phyloP scores from a whole-genome alignment of 2,329 filamentous ascomycete genomes.

The Apiospora marii region DNA sequence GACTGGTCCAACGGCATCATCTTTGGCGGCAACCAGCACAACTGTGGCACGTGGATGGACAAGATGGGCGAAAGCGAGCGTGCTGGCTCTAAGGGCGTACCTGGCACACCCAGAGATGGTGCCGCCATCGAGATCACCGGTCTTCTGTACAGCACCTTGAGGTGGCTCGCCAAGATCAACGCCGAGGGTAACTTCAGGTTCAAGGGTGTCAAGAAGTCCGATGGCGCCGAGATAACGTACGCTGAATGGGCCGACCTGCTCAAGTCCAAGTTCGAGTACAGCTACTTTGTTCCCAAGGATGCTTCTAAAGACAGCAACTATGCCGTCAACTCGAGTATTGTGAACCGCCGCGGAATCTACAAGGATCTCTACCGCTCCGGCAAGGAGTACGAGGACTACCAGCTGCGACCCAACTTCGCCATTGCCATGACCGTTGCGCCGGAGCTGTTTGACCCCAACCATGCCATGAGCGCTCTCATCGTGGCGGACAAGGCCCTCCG shows the following conservation, averaged over 20 bases:
- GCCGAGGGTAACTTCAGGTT: conserved; percentile 75
- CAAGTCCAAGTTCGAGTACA: conserved; percentile 87
- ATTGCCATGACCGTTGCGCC: conserved; percentile 96
- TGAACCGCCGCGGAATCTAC: conserved; percentile 96
- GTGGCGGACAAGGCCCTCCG: conserved; percentile 81
- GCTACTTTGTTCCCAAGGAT: conserved; percentile 83
- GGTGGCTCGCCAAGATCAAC: conserved; percentile 77
- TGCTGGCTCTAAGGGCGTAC: conserved; percentile 90
- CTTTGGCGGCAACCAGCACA: conserved; percentile 91
- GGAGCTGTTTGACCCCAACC: conserved; percentile 79
- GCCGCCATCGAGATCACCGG: conserved; percentile 96
- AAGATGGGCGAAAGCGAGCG: conserved; percentile 99
- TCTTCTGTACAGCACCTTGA: conserved; percentile 86
- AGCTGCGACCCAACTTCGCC: conserved; percentile 91
- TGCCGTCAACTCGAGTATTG: conserved; percentile 78
- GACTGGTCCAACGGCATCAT: conserved; percentile 93
- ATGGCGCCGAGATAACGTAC: conserved; percentile 71
- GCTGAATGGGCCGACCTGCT: conserved; percentile 81
- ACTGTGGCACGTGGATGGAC: conserved; percentile 99
- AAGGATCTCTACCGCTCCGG: conserved; percentile 95
- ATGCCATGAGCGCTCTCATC: conserved; percentile 82
- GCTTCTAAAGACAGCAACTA: conserved; percentile 76
- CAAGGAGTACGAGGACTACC: conserved; percentile 97
- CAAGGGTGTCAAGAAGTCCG: conserved; percentile 72
- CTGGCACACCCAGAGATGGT: conserved; percentile 95